phyloP scores from a whole-genome alignment of 176 grass and related monocot genomes.

The Rhynchospora tenuis region DNA sequence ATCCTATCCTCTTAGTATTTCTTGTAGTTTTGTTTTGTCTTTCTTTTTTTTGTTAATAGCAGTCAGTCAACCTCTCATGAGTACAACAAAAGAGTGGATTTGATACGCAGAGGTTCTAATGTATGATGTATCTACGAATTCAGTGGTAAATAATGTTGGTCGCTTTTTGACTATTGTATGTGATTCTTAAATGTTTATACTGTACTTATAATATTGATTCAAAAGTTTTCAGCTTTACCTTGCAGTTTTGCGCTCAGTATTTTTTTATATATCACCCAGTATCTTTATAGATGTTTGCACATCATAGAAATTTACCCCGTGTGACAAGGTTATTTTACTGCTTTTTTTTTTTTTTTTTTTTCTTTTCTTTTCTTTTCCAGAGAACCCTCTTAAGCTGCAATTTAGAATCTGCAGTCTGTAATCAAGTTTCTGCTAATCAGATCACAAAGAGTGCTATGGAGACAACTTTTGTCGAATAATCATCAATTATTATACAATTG shows the following conservation, averaged over 20 bases:
- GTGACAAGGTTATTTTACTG: neutral
- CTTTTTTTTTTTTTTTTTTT: neutral
- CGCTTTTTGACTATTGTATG: neutral
- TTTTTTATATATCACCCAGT: no score
- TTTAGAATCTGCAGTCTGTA: no score
- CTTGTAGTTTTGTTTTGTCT: neutral
- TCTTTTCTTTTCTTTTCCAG: no score
- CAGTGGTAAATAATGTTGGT: neutral
- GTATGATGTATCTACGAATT: slow-evolving; percentile 22
- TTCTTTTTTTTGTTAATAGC: neutral
- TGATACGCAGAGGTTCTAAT: neutral
- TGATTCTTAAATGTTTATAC: slow-evolving; percentile 4
- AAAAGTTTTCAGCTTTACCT: neutral
- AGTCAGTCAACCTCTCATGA: neutral
- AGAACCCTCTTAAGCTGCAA: no score
- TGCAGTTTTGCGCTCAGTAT: neutral
- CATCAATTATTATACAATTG: neutral
- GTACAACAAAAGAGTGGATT: neutral
- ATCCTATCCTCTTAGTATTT: neutral
- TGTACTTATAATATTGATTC: slow-evolving; percentile 11
- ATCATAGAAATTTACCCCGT: neutral
- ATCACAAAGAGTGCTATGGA: neutral
- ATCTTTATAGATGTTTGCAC: neutral
- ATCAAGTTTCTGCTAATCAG: neutral
- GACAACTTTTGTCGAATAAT: neutral